Conservation (phyloP, 2,329 filamentous ascomycete species). For the Beauveria australis region DNA sequence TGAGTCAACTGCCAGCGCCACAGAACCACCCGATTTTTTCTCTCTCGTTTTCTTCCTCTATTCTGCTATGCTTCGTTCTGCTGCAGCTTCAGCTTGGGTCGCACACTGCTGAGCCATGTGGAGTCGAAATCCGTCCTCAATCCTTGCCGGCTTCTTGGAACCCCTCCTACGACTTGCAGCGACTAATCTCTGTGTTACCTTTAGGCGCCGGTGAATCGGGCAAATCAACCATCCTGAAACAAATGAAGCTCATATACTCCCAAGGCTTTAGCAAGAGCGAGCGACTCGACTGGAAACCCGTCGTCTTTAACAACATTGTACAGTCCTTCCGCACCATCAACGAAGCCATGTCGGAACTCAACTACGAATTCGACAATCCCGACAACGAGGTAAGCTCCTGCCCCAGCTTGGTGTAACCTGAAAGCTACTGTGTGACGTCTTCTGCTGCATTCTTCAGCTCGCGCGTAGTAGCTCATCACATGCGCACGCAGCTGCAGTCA, state of each 20-base stretch:
- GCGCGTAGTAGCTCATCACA: not conserved
- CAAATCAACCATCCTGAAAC: conserved; percentile 95
- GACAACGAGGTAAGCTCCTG: conserved; percentile 64
- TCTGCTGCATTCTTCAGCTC: not conserved
- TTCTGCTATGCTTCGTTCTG: not conserved
- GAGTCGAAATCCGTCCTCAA: not conserved
- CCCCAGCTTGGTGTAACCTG: not conserved
- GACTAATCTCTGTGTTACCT: conserved; percentile 13
- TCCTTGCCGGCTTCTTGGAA: not conserved
- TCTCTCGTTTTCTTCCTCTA: not conserved
- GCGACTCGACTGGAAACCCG: conserved; percentile 86
- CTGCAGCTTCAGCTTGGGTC: conserved; percentile 10
- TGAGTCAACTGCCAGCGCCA: conserved; percentile 34
- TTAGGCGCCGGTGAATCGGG: conserved; percentile 81
- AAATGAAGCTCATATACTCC: conserved; percentile 97
- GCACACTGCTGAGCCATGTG: conserved; percentile 7
- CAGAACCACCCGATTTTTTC: not conserved
- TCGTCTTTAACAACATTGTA: conserved; percentile 91
- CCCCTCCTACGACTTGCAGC: conserved; percentile 19
- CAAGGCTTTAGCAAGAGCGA: conserved; percentile 86
- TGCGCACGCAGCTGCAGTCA: not conserved
- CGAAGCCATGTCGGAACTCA: conserved; percentile 82
- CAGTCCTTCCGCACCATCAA: conserved; percentile 86
- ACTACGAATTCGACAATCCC: conserved; percentile 68
- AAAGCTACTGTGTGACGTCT: not conserved